Evolutionary conservation across 164 flowering plant species (phyloP).

Genomic region (Taxillus chinensis): DNA sequence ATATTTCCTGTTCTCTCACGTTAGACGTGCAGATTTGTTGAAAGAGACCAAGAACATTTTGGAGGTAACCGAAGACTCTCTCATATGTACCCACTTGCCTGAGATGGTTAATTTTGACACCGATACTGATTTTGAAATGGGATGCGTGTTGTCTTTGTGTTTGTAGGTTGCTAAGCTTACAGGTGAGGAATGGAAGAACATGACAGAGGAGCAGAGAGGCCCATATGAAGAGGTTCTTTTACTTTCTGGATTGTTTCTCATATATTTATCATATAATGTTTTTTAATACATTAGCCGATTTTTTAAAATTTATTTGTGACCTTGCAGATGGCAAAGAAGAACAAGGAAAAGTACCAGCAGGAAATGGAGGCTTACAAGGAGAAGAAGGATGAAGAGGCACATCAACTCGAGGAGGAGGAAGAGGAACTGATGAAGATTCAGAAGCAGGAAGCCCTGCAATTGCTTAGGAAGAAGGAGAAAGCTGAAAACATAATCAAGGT

Average conservation of each 20-base stretch:
- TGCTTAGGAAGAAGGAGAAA: constrained; percentile 92
- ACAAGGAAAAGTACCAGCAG: constrained; percentile 56
- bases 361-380: constrained; percentile 79
- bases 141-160: neutral
- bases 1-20: constrained; percentile 60
- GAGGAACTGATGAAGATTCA: constrained; percentile 73
- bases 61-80: constrained; percentile 36
- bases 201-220: constrained; percentile 43
- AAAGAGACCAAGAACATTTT: constrained; percentile 47
- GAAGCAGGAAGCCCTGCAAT: constrained; percentile 80
- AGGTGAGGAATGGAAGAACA: constrained; percentile 90
- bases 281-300: too few relatives aligned
- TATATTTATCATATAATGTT: too few relatives aligned
- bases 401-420: constrained; percentile 38
- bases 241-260: too few relatives aligned
- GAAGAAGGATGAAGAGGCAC: constrained; percentile 66
- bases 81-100: neutral
- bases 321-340: constrained; percentile 57
- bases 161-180: constrained; percentile 50
- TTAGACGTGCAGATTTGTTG: constrained; percentile 45
- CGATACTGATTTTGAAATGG: neutral
- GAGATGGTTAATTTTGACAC: neutral
- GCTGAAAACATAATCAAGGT: constrained; percentile 79
- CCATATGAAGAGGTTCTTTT: constrained; percentile 67
- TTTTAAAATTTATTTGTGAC: neutral